These are phyloP conservation scores for Talaromyces trachyspermus DNA, from an alignment of 495 filamentous ascomycete genomes.

Conservation along the genomic window DNA sequence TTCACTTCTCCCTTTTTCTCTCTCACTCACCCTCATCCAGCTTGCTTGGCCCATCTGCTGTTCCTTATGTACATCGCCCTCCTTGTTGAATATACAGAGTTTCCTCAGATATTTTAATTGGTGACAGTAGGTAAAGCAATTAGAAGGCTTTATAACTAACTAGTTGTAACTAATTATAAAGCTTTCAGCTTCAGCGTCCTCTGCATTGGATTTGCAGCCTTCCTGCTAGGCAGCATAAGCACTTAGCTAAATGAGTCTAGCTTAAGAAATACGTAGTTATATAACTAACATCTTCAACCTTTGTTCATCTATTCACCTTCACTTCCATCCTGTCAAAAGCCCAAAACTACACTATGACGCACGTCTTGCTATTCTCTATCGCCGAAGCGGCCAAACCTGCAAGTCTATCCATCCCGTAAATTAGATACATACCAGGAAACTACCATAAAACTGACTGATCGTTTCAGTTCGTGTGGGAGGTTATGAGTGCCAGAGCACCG, in stretches of 20 bases:
- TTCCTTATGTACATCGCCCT: too few species aligned
- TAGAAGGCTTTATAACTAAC: too few species aligned
- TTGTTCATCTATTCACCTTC: not conserved
- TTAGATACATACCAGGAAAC: not conserved
- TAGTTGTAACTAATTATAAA: too few species aligned
- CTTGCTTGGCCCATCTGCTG: too few species aligned
- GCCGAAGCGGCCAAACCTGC: slow-evolving; percentile 3
- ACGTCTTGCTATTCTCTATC: slow-evolving; percentile 2
- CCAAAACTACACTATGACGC: slow-evolving; percentile 2
- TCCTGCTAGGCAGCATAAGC: too few species aligned
- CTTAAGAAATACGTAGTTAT: not conserved
- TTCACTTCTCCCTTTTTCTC: too few species aligned
- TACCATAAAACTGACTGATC: not conserved
- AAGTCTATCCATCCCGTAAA: not conserved
- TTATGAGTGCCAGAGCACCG: not conserved
- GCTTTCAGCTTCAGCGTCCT: too few species aligned
- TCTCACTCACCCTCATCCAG: too few species aligned
- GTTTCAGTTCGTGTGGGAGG: not conserved
- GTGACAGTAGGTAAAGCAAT: too few species aligned
- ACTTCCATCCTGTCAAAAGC: not conserved
- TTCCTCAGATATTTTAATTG: too few species aligned
- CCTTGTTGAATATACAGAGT: too few species aligned
- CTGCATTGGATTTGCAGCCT: too few species aligned
- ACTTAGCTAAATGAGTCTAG: not conserved
- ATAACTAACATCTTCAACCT: not conserved